Evolutionary conservation across 208 protist species (phyloP).

Genomic region (Herpetomonas samuelpessoai): DNA sequence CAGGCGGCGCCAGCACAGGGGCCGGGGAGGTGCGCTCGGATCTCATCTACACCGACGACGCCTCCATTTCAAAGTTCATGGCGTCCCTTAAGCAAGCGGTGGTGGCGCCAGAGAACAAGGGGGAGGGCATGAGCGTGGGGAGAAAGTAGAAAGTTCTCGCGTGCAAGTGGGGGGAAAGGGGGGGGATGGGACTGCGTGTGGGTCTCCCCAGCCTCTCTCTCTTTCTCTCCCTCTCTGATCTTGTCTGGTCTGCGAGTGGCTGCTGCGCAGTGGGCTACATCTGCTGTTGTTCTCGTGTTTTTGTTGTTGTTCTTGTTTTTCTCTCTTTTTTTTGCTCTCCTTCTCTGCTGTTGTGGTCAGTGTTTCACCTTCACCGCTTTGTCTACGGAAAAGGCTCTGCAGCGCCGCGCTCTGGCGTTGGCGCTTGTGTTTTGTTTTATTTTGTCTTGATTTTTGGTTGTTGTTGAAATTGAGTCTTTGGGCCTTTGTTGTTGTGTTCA

Average conservation of each 20-base stretch:
- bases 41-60: slow-evolving; percentile 85
- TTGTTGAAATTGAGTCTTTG: neutral
- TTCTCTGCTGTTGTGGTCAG: neutral
- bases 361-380: slow-evolving; percentile 1
- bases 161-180: slow-evolving; percentile 1
- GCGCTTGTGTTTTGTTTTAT: neutral
- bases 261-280: neutral
- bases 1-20: slow-evolving; percentile 3
- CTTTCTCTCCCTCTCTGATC: too few relatives aligned
- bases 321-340: slow-evolving; percentile 8
- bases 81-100: slow-evolving; percentile 71
- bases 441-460: slow-evolving; percentile 2
- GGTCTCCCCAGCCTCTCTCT: too few relatives aligned
- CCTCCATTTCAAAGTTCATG: slow-evolving; percentile 79
- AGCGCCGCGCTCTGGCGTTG: too few relatives aligned
- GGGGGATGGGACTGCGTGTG: too few relatives aligned
- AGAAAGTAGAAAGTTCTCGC: neutral
- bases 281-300: slow-evolving; percentile 2
- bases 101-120: slow-evolving; percentile 18
- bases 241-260: too few relatives aligned
- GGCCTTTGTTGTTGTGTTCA: too few relatives aligned
- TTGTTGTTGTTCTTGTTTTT: slow-evolving; percentile 8
- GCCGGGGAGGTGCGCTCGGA: slow-evolving; percentile 32
- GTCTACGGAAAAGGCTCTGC: too few relatives aligned
- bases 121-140: neutral